Base-by-base conservation (phyloP, 176 grass and related monocot genomes). In the Tillandsia leiboldiana region DNA sequence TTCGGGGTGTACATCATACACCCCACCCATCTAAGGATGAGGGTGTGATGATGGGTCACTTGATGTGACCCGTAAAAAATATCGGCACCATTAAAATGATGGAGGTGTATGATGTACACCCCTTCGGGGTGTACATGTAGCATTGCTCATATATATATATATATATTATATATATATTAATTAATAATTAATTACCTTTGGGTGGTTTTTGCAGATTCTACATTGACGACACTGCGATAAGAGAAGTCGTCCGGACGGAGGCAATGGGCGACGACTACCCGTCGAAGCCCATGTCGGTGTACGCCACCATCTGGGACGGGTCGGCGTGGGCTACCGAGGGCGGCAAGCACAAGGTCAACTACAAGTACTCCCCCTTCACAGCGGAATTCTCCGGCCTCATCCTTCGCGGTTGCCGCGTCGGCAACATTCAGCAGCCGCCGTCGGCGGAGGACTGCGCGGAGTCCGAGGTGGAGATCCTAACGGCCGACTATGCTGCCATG, bases 231-330 rank as follows among this genome's bases (percentile, higher is more conserved):
- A 53, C 67, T 9, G 88, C 93, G 14, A 83, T 96, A 73, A 83
- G 92, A 51, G 88, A 96, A 76, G 78, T 85, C 7, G 75, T 87
- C 12, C 70, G 92, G 14, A 80, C 51, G 1, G 56, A 78, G 2
- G 74, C 50, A 23, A 88, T 96, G 78, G 83, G 77, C 50, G 86
- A 76, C 66, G 93, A 96, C 51, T 96, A 78, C 72, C 93, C 93
- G 0, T 52, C 73, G 51, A 96, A 96, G 81, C 93, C 88, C 69
- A 96, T 96, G 93, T 92, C 84, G 58, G 81, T 92, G 13, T 96
- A 96, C 63, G 92, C 88, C 63, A 96, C 92, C 73, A 85, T 96
- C 66, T 96, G 88, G 93, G 93, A 96, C 70, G 93, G 88, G 18
- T 92, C 88, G 9, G 61, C 77, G 28, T 96, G 92, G 92, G 92